phyloP scores from a whole-genome alignment of 495 filamentous ascomycete genomes.

The Umbilicaria muhlenbergii region DNA sequence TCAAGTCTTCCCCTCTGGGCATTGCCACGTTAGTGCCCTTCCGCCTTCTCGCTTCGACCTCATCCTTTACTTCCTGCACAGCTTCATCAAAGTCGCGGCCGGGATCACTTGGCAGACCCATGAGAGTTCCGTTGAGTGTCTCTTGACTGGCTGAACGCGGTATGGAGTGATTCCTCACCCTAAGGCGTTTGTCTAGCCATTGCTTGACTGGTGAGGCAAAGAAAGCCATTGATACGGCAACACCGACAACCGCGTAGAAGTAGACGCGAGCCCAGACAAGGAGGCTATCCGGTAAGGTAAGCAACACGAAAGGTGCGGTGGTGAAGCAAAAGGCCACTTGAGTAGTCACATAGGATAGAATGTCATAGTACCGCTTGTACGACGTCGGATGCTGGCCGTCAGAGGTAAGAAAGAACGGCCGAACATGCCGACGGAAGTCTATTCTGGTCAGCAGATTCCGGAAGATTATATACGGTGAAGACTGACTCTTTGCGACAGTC shows the following conservation, averaged over 20 bases:
- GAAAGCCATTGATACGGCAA: conserved; percentile 46
- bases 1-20: conserved; percentile 31
- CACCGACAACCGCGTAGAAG: conserved; percentile 66
- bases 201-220: conserved; percentile 65
- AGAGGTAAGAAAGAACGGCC: conserved; percentile 82
- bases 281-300: conserved; percentile 49
- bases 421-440: conserved; percentile 81
- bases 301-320: conserved; percentile 68
- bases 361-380: conserved; percentile 74
- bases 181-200: conserved; percentile 40
- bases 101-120: conserved; percentile 69
- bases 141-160: conserved; percentile 19
- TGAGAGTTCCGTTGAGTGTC: conserved; percentile 32
- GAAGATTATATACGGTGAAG: background rate
- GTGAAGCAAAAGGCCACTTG: conserved; percentile 74
- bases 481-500: conserved; percentile 81
- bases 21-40: conserved; percentile 34
- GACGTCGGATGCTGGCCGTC: conserved; percentile 46
- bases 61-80: conserved; percentile 54
- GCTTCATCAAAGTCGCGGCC: conserved; percentile 65
- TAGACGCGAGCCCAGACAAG: conserved; percentile 73
- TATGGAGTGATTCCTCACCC: conserved; percentile 33
- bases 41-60: conserved; percentile 44
- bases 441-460: background rate
- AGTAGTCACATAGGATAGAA: conserved; percentile 62